These are phyloP conservation scores for Epichloe aotearoae DNA, from an alignment of 2,329 filamentous ascomycete genomes.

Conservation along the genomic window DNA sequence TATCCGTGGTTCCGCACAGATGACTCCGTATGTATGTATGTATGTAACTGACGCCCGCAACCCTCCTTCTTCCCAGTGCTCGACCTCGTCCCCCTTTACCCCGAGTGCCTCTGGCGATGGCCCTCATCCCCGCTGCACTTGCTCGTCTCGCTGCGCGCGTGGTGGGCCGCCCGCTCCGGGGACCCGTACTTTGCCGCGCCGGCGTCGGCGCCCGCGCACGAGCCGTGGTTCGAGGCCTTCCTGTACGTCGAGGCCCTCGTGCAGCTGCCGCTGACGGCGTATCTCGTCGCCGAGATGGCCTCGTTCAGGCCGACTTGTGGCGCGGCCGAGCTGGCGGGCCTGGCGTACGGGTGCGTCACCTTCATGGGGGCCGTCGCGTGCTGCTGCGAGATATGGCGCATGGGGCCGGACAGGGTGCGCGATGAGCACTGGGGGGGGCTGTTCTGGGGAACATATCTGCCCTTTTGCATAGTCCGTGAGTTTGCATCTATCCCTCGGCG, in stretches of 20 bases:
- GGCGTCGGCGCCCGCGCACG: too few species aligned
- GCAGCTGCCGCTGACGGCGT: constrained; percentile 36
- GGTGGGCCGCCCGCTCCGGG: too few species aligned
- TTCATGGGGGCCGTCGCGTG: constrained; percentile 38
- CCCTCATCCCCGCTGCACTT: too few species aligned
- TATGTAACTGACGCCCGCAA: too few species aligned
- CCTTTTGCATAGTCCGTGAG: constrained; percentile 41
- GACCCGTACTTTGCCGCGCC: too few species aligned
- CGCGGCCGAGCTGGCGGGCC: constrained; percentile 32
- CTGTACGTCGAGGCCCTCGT: constrained; percentile 32
- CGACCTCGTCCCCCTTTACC: too few species aligned
- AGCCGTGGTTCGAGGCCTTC: too few species aligned
- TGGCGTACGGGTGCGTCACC: constrained; percentile 38
- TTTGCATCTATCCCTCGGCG: constrained; percentile 6
- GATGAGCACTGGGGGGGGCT: constrained; percentile 31
- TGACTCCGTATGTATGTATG: too few species aligned
- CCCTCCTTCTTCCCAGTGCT: too few species aligned
- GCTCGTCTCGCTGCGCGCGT: too few species aligned
- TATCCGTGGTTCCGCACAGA: too few species aligned
- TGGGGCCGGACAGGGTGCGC: constrained; percentile 33
- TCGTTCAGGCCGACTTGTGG: constrained; percentile 22
- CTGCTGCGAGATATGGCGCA: constrained; percentile 35
- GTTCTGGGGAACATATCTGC: constrained; percentile 35
- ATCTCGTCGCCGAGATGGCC: constrained; percentile 30
- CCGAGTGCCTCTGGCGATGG: too few species aligned